phyloP scores from a whole-genome alignment of 2,329 filamentous ascomycete species.

The Colletotrichum cereale region DNA sequence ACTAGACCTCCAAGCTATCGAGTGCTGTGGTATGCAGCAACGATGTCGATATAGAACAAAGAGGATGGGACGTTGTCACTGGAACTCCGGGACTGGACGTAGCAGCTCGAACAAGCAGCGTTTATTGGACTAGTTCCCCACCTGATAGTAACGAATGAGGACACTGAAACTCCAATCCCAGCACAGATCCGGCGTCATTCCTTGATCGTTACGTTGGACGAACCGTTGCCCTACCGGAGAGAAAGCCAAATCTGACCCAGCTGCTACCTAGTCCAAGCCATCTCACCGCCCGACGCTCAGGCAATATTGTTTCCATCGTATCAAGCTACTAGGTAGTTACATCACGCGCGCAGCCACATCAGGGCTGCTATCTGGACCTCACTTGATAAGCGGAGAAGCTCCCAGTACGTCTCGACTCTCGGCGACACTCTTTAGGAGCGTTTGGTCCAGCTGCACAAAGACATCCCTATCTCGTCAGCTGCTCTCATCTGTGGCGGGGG shows the following conservation, averaged over 20 bases:
- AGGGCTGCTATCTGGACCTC: not conserved
- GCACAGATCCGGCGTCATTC: not conserved
- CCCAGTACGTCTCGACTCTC: conserved; percentile 15
- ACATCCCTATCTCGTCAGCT: not conserved
- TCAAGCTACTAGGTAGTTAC: not conserved
- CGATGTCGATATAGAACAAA: not conserved
- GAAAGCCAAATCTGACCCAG: not conserved
- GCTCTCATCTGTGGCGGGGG: not conserved
- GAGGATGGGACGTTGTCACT: conserved; percentile 21
- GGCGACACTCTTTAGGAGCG: not conserved
- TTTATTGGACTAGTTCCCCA: conserved; percentile 27
- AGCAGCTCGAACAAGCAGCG: not conserved
- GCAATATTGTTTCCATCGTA: not conserved
- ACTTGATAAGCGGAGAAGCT: conserved; percentile 36
- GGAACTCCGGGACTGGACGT: conserved; percentile 7
- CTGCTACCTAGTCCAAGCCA: not conserved
- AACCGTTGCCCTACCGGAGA: not conserved
- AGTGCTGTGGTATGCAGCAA: not conserved
- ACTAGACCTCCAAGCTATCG: not conserved
- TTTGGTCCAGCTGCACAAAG: not conserved
- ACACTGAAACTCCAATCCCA: conserved; percentile 15
- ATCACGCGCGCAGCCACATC: not conserved
- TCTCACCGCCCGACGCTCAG: not conserved
- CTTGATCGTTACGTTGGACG: not conserved
- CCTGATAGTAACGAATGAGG: not conserved